Base-by-base conservation (phyloP, 148 eudicot species). In the Dianthus caryophyllus region DNA sequence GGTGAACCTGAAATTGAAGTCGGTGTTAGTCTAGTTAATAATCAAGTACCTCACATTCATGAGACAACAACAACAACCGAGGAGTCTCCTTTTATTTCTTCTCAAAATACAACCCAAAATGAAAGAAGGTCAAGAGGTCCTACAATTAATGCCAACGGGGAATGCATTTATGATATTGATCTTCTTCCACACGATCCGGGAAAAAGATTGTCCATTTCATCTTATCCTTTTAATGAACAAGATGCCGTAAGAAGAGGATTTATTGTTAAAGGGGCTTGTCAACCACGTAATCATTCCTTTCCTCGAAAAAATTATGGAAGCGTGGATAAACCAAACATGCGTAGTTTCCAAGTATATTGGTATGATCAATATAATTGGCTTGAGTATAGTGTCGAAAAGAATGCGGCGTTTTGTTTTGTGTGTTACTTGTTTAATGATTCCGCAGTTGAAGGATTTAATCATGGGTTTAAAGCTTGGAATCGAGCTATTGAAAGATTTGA, bases 111-210 rank as follows among this genome's bases (percentile, higher is more conserved):
- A 8, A 46, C 62, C 26, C 61, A 67, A 67, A 55, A 43, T 67
- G 47, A 43, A 24, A 15, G 21, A 11, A 39, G 21, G 22, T 7
- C 62, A 7, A 33, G 38, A 3, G 7, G 38, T 33, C 38, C 7
- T 2, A 33, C 3, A 21, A 11, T 7, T 44, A 46, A 22, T 46
- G 38, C 14, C 1, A 18, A 31, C 1, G 67, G 16, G 10, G 58
- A 29, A 0, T 3, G 5, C 20, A 16, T 18, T n/a, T 51, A 66
- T 50, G 46, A 66, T 50, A 16, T 49, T 49, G 43, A 50, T 1
- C 58, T 27, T 29, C 44, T 66, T n/a, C 21, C 69, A 57, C 64
- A 26, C 29, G 72, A 69, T 27, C 64, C 72, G 9, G 65, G 55
- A 2, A n/a, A 43, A 20, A 69, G 72, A 31, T 57, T 22, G 2